A percentile compares a stretch with the other conserved stretches of the same genome.
phyloP scores from a whole-genome alignment of 2,329 filamentous ascomycete genomes.

The Penicillium sp. region DNA sequence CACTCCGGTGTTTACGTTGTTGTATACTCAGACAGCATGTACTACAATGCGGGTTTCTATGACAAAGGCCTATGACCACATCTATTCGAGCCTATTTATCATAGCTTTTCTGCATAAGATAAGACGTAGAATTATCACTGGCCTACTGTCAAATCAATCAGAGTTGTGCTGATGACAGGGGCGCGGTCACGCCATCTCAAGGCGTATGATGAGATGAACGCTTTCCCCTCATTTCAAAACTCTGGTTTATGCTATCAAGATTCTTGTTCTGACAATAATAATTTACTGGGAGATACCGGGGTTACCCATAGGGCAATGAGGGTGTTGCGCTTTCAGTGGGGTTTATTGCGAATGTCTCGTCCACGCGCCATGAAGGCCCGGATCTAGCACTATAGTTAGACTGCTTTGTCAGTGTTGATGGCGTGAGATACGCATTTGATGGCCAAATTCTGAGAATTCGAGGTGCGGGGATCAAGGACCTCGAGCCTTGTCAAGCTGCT shows the following conservation, averaged over 20 bases:
- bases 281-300: too few relatives aligned
- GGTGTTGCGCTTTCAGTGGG: constrained; percentile 15
- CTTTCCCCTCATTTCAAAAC: constrained; percentile 2
- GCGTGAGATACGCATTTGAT: constrained; percentile 13
- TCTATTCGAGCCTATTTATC: not conserved
- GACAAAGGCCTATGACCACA: not conserved
- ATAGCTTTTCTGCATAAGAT: not conserved
- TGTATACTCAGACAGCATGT: not conserved
- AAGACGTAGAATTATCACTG: not conserved
- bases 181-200: constrained; percentile 15
- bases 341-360: constrained; percentile 21
- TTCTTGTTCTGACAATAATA: too few relatives aligned
- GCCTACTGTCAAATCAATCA: not conserved
- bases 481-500: not conserved
- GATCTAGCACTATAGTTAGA: not conserved
- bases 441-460: not conserved
- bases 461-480: not conserved
- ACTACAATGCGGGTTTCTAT: not conserved
- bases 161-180: not conserved
- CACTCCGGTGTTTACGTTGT: not conserved
- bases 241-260: not conserved
- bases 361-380: not conserved
- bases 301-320: not conserved
- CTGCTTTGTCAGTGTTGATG: constrained; percentile 3
- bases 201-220: constrained; percentile 13